Evolutionary conservation across 495 filamentous ascomycete genomes (phyloP), one percentile per base, ranked within the genome.

Genomic region (Terfezia boudieri): DNA sequence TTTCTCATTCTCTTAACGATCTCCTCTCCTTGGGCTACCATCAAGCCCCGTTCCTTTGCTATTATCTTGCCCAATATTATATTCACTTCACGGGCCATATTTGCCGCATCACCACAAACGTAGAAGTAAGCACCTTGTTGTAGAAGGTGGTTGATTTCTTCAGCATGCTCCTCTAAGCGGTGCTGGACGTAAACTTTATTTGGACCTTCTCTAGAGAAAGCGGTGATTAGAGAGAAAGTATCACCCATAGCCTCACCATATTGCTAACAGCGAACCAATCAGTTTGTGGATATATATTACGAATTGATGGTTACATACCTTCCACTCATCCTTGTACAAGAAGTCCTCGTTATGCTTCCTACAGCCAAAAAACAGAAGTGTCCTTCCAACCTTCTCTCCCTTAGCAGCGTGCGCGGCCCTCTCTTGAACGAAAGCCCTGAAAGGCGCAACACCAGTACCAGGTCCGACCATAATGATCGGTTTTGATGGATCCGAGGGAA

Each of bases 121-220:
- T 99, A 99, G 71, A 99, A 86, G 68, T 89, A 94, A 14, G 83
- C 89, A 63, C 81, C 82, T 66, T 95, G 85, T 60, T 80, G 69
- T 10, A 99, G 73, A 3, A 99, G 78, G 59, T 88, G 77, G 67
- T 94, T 90, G 70, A 99, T 75, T 58, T 93, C 77, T 53, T 80
- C 73, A 35, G 86, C 83, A 22, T 79, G 71, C 67, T 95, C 86
- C 67, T 81, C 76, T 55, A 99, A 73, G 56, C 84, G 74, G 68
- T 99, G 88, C 69, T 99, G 90, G 7, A 99, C 90, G 64, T 99
- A 99, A 37, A 99, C 84, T 72, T 99, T 99, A 67, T 86, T 71
- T 36, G 74, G 60, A 0, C 73, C 74, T 57, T 95, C 85, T 58
- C 90, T 78, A 9, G 90, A 99, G 71, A 99, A 99, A 50, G 90